These are phyloP conservation scores for Limonium bicolor DNA, from an alignment of 148 eudicot genomes.

Conservation along the genomic window DNA sequence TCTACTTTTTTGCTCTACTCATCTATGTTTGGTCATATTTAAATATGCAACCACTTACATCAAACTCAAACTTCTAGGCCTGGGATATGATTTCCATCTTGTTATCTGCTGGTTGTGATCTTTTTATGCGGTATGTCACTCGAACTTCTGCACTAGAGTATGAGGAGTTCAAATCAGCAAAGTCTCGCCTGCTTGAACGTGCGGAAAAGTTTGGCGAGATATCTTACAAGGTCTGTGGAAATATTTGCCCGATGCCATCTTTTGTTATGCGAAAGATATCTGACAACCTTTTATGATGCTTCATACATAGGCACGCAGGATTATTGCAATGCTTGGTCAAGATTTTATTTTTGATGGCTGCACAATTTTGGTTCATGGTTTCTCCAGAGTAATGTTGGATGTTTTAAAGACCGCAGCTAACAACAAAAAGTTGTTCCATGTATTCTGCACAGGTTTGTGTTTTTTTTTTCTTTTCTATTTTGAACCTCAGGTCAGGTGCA, in stretches of 20 bases:
- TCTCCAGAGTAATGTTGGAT: constrained; percentile 84
- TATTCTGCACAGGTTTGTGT: constrained; percentile 73
- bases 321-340: constrained; percentile 88
- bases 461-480: neutral
- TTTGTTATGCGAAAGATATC: neutral
- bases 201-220: constrained; percentile 99
- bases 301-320: constrained; percentile 63
- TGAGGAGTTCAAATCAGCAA: constrained; percentile 91
- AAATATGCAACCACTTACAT: too few species aligned
- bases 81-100: constrained; percentile 97
- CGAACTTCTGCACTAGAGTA: constrained; percentile 93
- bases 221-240: constrained; percentile 63
- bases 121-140: constrained; percentile 90
- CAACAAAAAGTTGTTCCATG: constrained; percentile 66
- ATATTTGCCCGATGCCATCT: neutral
- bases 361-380: constrained; percentile 94
- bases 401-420: constrained; percentile 76
- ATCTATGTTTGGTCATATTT: too few species aligned
- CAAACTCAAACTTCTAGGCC: constrained; percentile 46
- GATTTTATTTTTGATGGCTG: constrained; percentile 93
- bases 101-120: constrained; percentile 95
- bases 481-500: neutral
- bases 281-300: constrained; percentile 2
- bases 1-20: too few species aligned
- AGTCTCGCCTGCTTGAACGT: constrained; percentile 92